These are phyloP conservation scores for Myriosclerotinia scirpicola DNA, from an alignment of 2,329 filamentous ascomycete species.

Conservation along the genomic window DNA sequence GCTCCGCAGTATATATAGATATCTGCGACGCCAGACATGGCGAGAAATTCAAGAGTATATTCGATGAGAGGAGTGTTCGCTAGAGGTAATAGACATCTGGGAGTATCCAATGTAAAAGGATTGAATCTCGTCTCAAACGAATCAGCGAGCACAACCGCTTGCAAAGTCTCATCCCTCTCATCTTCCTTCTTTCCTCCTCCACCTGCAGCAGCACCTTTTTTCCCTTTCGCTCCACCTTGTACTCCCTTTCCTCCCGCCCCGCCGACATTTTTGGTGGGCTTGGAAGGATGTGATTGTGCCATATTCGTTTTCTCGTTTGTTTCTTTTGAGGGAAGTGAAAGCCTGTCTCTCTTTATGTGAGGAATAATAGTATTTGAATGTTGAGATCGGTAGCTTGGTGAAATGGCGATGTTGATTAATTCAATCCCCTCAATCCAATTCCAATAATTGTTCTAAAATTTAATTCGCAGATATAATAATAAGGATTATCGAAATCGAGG, in stretches of 20 bases:
- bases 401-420: neutral
- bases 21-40: conserved; percentile 91
- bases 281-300: conserved; percentile 29
- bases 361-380: neutral
- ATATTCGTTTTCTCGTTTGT: conserved; percentile 25
- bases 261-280: conserved; percentile 31
- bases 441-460: neutral
- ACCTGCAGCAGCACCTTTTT: conserved; percentile 37
- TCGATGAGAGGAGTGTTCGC: conserved; percentile 95
- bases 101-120: conserved; percentile 85
- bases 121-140: conserved; percentile 90
- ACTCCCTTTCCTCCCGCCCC: conserved; percentile 26
- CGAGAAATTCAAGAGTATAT: conserved; percentile 94
- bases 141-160: conserved; percentile 71
- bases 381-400: neutral
- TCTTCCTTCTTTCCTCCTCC: conserved; percentile 39
- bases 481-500: neutral
- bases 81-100: conserved; percentile 87
- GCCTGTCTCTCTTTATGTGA: neutral
- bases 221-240: conserved; percentile 30
- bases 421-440: neutral
- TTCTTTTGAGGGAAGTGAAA: neutral
- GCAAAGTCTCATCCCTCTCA: conserved; percentile 42
- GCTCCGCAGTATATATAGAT: conserved; percentile 90
- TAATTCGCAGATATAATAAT: neutral